These are phyloP conservation scores for Cytospora paraplurivora DNA, from an alignment of 2,329 filamentous ascomycete species.

Conservation along the genomic window DNA sequence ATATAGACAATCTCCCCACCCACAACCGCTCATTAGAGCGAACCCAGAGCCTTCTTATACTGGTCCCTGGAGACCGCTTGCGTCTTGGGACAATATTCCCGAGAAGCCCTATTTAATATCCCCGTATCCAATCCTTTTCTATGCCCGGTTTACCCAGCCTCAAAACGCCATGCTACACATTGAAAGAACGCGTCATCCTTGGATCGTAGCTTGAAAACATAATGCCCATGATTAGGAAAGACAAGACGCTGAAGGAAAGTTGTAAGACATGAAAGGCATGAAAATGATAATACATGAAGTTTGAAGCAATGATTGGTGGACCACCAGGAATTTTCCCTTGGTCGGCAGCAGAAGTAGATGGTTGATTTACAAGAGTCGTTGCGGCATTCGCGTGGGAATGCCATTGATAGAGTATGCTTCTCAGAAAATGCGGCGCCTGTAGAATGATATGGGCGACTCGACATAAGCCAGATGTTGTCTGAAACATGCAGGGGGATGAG, in stretches of 20 bases:
- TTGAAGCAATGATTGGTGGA: neutral
- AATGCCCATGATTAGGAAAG: constrained; percentile 2
- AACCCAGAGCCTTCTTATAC: neutral
- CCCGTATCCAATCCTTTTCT: no score
- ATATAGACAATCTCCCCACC: neutral
- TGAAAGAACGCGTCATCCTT: constrained; percentile 17
- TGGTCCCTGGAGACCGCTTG: no score
- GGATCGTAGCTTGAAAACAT: constrained; percentile 11
- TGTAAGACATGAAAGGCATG: constrained; percentile 2
- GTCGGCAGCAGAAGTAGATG: constrained; percentile 10
- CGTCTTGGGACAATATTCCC: neutral
- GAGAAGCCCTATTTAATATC: no score
- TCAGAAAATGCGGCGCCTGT: neutral
- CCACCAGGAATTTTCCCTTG: constrained; percentile 20
- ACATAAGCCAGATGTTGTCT: neutral
- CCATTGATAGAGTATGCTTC: neutral
- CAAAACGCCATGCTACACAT: constrained; percentile 24
- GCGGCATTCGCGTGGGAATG: neutral
- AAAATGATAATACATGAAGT: constrained; percentile 2
- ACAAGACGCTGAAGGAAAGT: constrained; percentile 5
- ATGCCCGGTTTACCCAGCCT: no score
- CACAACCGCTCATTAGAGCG: constrained; percentile 2
- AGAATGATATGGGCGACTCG: neutral
- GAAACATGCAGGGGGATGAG: constrained; percentile 10
- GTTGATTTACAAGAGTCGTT: constrained; percentile 5